Conservation (phyloP, 306 rosid genomes). For the Quercus engelmannii region DNA sequence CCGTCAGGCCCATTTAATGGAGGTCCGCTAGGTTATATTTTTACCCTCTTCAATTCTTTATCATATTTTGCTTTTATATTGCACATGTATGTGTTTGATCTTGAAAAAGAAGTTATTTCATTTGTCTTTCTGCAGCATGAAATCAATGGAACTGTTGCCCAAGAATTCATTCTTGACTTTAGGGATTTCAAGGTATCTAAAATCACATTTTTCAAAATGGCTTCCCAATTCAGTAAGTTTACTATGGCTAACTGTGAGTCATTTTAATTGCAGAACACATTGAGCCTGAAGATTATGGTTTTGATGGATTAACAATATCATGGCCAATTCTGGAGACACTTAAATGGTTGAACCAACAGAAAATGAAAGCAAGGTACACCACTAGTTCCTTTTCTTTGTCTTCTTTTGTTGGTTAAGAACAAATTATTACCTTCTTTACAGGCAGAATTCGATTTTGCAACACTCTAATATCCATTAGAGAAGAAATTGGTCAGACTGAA, state of each 20-base stretch:
- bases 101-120: neutral
- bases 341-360: constrained; percentile 94
- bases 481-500: constrained; percentile 82
- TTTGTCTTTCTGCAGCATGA: constrained; percentile 34
- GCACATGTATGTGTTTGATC: neutral
- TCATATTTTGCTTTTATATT: neutral
- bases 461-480: constrained; percentile 80
- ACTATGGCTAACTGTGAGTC: constrained; percentile 1
- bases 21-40: too few species aligned
- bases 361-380: constrained; percentile 92
- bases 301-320: constrained; percentile 81
- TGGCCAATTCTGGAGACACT: constrained; percentile 99
- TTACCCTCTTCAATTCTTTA: neutral
- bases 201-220: neutral
- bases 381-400: constrained; percentile 3
- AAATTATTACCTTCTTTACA: constrained; percentile 32
- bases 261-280: constrained; percentile 54
- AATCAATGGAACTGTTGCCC: constrained; percentile 81
- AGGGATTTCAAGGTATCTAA: constrained; percentile 85
- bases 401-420: constrained; percentile 10
- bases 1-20: too few species aligned
- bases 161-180: constrained; percentile 87
- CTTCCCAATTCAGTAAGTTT: constrained; percentile 10
- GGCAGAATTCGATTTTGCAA: constrained; percentile 95
- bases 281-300: constrained; percentile 95